Percentiles rank a stretch among this genome's conserved stretches.
phyloP scores from a whole-genome alignment of 1,139 yeast genomes.

The Tardiomyces blankii region DNA sequence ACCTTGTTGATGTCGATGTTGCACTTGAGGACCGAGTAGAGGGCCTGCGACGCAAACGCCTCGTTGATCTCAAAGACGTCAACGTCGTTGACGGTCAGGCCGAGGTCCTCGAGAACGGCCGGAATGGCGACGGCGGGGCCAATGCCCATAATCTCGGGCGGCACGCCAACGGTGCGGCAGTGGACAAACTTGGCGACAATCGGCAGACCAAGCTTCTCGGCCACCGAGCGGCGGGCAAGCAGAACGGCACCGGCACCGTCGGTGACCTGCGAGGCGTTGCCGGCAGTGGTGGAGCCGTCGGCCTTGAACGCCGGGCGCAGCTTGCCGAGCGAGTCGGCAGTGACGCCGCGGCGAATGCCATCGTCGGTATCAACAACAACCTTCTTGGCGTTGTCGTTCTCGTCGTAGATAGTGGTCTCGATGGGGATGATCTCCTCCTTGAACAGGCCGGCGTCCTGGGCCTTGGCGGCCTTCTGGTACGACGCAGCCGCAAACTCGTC shows the following conservation, averaged over 20 bases:
- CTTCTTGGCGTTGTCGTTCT: slow-evolving; percentile 30
- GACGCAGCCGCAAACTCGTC: slow-evolving; percentile 32
- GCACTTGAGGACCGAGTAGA: slow-evolving; percentile 57
- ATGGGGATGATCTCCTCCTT: slow-evolving; percentile 81
- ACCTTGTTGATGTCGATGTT: slow-evolving; percentile 63
- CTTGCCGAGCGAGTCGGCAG: slow-evolving; percentile 61
- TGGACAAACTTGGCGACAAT: slow-evolving; percentile 67
- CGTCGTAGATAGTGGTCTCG: slow-evolving; percentile 24
- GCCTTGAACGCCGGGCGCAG: slow-evolving; percentile 80
- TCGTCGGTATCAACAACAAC: slow-evolving; percentile 63
- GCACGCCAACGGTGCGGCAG: slow-evolving; percentile 75
- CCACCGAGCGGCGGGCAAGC: slow-evolving; percentile 79
- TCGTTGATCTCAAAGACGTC: slow-evolving; percentile 82
- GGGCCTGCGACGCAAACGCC: slow-evolving; percentile 92
- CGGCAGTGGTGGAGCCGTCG: slow-evolving; percentile 84
- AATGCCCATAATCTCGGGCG: slow-evolving; percentile 95
- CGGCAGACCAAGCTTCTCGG: slow-evolving; percentile 58
- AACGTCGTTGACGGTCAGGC: slow-evolving; percentile 54
- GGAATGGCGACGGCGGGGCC: slow-evolving; percentile 96
- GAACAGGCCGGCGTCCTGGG: slow-evolving; percentile 61
- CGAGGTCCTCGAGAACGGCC: slow-evolving; percentile 53
- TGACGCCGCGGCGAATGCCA: slow-evolving; percentile 84
- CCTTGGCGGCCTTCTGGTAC: slow-evolving; percentile 61
- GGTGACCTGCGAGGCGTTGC: slow-evolving; percentile 89
- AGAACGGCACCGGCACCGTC: slow-evolving; percentile 93